phyloP scores from a whole-genome alignment of 2,329 filamentous ascomycete species.

The Bipolaris bicolor region DNA sequence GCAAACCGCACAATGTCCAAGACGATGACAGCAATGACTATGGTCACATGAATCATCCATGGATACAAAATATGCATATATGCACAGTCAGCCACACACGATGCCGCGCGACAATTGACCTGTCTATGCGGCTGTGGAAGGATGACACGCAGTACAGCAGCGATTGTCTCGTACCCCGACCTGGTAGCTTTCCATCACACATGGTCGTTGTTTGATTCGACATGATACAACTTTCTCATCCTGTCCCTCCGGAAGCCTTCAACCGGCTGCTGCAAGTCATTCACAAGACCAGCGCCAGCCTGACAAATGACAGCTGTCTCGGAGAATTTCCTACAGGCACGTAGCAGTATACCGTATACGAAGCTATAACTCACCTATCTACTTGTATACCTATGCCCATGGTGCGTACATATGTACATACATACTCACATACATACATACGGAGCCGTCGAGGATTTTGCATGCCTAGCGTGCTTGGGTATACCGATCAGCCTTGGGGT shows the following conservation, averaged over 20 bases:
- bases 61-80: neutral
- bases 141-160: conserved; percentile 13
- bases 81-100: conserved; percentile 11
- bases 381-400: neutral
- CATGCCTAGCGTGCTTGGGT: neutral
- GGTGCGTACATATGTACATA: neutral
- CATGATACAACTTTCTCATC: neutral
- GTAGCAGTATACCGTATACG: neutral
- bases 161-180: neutral
- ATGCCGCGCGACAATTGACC: conserved; percentile 6
- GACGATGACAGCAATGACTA: neutral
- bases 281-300: conserved; percentile 2
- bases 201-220: neutral
- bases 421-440: neutral
- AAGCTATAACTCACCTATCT: neutral
- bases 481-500: conserved; percentile 5
- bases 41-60: neutral
- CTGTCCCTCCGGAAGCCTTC: neutral
- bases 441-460: neutral
- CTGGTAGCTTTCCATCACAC: neutral
- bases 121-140: conserved; percentile 8
- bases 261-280: conserved; percentile 6
- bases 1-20: neutral
- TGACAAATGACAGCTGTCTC: neutral
- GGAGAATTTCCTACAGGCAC: conserved; percentile 1